A percentile compares a stretch with the other conserved stretches of the same genome.
Conservation (phyloP, 2,329 filamentous ascomycete species). For the Aspergillus flavus region DNA sequence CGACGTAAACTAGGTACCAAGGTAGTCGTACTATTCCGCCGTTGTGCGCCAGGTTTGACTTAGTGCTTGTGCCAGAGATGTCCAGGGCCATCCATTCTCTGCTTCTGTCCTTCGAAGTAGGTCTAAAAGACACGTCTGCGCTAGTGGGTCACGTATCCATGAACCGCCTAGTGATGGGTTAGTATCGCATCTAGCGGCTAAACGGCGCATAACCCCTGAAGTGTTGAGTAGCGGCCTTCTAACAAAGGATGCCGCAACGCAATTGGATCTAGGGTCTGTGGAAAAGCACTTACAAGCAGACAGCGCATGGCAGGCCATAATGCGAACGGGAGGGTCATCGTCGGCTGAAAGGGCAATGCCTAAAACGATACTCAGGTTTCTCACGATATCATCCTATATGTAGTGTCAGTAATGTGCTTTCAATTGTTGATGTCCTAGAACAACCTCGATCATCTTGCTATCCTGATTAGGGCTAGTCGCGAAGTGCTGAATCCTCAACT, state of each 20-base stretch:
- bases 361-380: conserved; percentile 35
- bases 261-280: not conserved
- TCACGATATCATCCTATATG: conserved; percentile 26
- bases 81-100: conserved; percentile 28
- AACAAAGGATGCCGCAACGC: not conserved
- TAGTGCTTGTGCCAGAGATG: conserved; percentile 23
- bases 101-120: conserved; percentile 25
- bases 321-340: conserved; percentile 35
- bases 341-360: conserved; percentile 38
- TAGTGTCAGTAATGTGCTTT: not conserved
- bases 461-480: conserved; percentile 17
- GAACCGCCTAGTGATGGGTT: conserved; percentile 24
- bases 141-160: conserved; percentile 35
- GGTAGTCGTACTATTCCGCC: not conserved
- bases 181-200: not conserved
- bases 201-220: not conserved
- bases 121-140: conserved; percentile 25
- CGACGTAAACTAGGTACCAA: not conserved
- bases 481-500: conserved; percentile 23
- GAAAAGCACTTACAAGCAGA: conserved; percentile 31
- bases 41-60: conserved; percentile 19
- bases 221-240: not conserved
- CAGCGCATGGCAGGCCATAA: conserved; percentile 38
- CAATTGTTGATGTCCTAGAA: conserved; percentile 11
- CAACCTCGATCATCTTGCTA: conserved; percentile 27